Evolutionary conservation across 2,329 filamentous ascomycete species (phyloP).

Genomic region (Aureobasidium mangrovei): DNA sequence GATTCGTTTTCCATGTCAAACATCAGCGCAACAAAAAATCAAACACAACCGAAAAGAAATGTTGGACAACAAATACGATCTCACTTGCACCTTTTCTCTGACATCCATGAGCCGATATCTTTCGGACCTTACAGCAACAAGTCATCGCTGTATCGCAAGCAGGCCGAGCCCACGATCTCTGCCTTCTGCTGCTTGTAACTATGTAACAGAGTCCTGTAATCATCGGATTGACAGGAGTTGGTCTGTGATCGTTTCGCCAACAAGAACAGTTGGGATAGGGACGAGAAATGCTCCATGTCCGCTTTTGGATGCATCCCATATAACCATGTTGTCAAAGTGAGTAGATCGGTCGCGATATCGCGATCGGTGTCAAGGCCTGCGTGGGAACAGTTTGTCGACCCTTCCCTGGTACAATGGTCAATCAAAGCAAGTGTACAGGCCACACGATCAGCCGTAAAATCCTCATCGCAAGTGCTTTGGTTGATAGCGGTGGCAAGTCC

Average conservation of each 20-base stretch:
- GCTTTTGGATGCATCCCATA: not conserved
- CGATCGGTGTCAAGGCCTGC: not conserved
- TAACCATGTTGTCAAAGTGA: not conserved
- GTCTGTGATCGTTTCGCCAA: not conserved
- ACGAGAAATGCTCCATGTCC: not conserved
- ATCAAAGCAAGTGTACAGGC: not conserved
- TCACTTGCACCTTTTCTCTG: not conserved
- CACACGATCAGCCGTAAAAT: not conserved
- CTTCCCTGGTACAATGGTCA: not conserved
- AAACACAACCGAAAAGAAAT: not conserved
- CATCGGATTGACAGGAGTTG: not conserved
- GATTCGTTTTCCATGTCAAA: no score
- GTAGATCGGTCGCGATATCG: not conserved
- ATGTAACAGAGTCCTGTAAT: not conserved
- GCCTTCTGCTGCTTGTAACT: not conserved
- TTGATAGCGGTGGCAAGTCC: not conserved
- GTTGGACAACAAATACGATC: not conserved
- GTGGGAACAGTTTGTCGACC: not conserved
- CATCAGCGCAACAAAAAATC: no score
- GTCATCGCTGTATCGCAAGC: not conserved
- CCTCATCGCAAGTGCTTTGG: not conserved
- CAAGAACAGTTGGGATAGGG: not conserved
- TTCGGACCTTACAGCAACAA: not conserved
- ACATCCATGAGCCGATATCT: not conserved
- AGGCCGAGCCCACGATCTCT: not conserved